A percentile compares a stretch with the other conserved stretches of the same genome.
Evolutionary conservation across 768 basidiomycete genomes (phyloP).

Genomic region (Leucocoprinus sp.): DNA sequence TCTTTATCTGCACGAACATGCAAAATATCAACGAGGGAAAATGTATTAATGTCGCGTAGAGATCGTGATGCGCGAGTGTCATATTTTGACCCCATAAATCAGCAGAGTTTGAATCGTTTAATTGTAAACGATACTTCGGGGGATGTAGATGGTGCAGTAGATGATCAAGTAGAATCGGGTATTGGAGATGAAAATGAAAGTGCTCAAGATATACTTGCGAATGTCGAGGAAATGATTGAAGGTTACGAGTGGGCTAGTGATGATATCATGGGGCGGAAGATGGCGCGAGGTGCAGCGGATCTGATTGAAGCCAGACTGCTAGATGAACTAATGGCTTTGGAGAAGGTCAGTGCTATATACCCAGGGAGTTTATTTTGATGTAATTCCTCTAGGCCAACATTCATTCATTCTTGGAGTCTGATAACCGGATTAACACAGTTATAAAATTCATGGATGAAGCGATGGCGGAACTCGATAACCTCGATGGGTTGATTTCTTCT

Average conservation of each 20-base stretch:
- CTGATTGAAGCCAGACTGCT: constrained; percentile 84
- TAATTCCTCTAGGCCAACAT: constrained; percentile 70
- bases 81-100: constrained; percentile 76
- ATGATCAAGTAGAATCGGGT: constrained; percentile 36
- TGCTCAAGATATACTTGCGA: constrained; percentile 75
- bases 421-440: constrained; percentile 82
- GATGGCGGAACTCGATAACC: constrained; percentile 76
- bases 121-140: constrained; percentile 32
- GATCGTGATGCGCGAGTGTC: constrained; percentile 70
- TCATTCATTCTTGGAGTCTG: constrained; percentile 94
- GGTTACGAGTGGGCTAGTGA: constrained; percentile 96
- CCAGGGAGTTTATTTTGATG: neutral
- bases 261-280: constrained; percentile 59
- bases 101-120: constrained; percentile 63
- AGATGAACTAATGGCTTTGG: constrained; percentile 87
- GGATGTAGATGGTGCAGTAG: constrained; percentile 15
- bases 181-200: constrained; percentile 55
- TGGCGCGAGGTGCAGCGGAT: constrained; percentile 70
- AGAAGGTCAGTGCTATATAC: constrained; percentile 51
- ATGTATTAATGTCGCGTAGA: constrained; percentile 30
- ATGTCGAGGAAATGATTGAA: constrained; percentile 97
- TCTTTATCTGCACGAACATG: constrained; percentile 21
- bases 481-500: constrained; percentile 83
- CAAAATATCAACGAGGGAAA: constrained; percentile 23
- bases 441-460: constrained; percentile 87